These are phyloP conservation scores for Cordia subcordata DNA, from an alignment of 257 asterid genomes.

Conservation along the genomic window DNA sequence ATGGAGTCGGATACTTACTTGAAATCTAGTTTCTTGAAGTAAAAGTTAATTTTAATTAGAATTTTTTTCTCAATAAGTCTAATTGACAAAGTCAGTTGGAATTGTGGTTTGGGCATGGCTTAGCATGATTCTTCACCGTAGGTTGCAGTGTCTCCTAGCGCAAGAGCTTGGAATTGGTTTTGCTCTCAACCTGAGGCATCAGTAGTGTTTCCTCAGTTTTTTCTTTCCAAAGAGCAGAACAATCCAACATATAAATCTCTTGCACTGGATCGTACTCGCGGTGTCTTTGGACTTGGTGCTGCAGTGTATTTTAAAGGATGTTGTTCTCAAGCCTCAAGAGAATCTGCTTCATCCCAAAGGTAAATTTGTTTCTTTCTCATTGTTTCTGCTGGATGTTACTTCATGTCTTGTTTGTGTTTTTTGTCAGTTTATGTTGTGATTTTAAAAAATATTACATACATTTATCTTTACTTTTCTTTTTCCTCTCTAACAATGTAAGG, in stretches of 20 bases:
- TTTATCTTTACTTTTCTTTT: too few relatives aligned
- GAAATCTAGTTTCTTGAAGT: too few relatives aligned
- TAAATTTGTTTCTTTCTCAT: conserved; percentile 18
- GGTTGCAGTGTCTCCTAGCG: conserved; percentile 98
- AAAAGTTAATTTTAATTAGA: too few relatives aligned
- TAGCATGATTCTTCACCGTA: conserved; percentile 20
- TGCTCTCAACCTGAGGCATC: conserved; percentile 76
- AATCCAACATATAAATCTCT: conserved; percentile 55
- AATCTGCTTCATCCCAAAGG: conserved; percentile 43
- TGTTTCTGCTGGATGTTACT: neutral
- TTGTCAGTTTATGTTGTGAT: neutral
- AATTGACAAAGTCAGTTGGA: neutral
- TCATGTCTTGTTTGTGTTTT: conserved; percentile 5
- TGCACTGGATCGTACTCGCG: conserved; percentile 67
- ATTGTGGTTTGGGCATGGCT: neutral
- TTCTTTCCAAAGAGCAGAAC: conserved; percentile 65
- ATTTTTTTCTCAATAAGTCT: too few relatives aligned
- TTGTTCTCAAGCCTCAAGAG: conserved; percentile 33
- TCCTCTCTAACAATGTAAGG: too few relatives aligned
- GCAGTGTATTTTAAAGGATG: conserved; percentile 56
- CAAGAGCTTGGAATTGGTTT: conserved; percentile 86
- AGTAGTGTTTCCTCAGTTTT: conserved; percentile 62
- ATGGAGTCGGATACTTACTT: too few relatives aligned
- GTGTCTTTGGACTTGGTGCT: conserved; percentile 88
- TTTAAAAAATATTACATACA: neutral